Percentiles rank a stretch among this genome's conserved stretches.
Evolutionary conservation across 768 basidiomycete species (phyloP).

Genomic region (Amanita molliuscula): DNA sequence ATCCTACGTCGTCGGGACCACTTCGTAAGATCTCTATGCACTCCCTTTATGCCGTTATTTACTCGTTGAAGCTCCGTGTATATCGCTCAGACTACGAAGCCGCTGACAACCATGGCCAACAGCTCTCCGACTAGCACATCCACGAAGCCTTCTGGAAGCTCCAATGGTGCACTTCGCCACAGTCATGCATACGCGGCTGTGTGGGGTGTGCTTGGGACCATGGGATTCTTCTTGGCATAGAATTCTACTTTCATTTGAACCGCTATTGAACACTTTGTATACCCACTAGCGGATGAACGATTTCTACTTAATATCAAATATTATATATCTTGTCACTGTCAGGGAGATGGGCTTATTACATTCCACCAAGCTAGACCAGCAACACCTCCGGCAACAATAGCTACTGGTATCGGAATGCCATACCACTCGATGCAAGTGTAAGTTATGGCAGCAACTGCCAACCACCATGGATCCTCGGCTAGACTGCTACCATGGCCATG

Average conservation of each 20-base stretch:
- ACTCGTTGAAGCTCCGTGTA: background rate
- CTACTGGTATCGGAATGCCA: slow-evolving; percentile 24
- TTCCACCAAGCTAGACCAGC: slow-evolving; percentile 35
- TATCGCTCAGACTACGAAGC: background rate
- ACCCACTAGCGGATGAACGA: background rate
- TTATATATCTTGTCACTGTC: background rate
- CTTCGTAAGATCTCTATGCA: slow-evolving; percentile 13
- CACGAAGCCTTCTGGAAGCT: background rate
- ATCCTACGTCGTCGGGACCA: slow-evolving; percentile 8
- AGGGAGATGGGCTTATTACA: slow-evolving; percentile 12
- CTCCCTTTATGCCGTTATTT: background rate
- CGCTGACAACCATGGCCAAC: background rate
- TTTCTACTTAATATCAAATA: background rate
- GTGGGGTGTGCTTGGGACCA: background rate
- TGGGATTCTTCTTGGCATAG: background rate
- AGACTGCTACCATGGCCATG: slow-evolving; percentile 19
- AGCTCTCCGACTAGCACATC: background rate
- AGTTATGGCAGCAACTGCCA: slow-evolving; percentile 27
- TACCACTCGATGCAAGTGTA: slow-evolving; percentile 35
- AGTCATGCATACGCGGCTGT: background rate
- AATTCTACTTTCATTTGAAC: background rate
- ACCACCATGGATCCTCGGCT: slow-evolving; percentile 36
- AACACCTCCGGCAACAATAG: slow-evolving; percentile 28
- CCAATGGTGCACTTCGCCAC: slow-evolving; percentile 2
- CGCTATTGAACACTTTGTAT: background rate